A percentile compares a stretch with the other conserved stretches of the same genome.
Evolutionary conservation across 164 flowering plant species (phyloP).

Genomic region (Chimonanthus salicifolius): DNA sequence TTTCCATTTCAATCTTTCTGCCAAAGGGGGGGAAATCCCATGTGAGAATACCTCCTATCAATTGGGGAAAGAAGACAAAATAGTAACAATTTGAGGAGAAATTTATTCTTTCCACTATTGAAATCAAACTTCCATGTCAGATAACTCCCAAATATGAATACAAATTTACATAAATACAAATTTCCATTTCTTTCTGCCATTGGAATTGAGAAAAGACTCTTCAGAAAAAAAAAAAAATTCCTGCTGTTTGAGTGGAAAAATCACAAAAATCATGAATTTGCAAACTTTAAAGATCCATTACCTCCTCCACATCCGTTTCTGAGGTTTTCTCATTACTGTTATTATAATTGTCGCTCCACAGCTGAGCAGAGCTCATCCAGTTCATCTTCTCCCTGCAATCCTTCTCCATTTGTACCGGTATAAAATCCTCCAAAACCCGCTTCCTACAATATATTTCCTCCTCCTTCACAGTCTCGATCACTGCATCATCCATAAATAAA

Average conservation of each 20-base stretch:
- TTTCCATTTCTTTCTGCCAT: background rate
- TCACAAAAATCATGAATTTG: no score
- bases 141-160: no score
- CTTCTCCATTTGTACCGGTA: conserved; percentile 29
- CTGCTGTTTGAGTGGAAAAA: background rate
- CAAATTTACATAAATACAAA: no score
- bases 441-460: conserved; percentile 18
- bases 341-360: conserved; percentile 38
- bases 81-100: no score
- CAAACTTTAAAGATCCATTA: background rate
- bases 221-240: background rate
- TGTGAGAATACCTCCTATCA: no score
- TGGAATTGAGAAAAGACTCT: background rate
- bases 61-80: no score
- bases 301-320: conserved; percentile 9
- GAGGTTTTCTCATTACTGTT: conserved; percentile 5
- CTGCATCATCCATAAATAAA: conserved; percentile 2
- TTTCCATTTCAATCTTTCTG: background rate
- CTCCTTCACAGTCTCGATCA: conserved; percentile 13
- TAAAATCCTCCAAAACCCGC: conserved; percentile 52
- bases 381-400: conserved; percentile 50
- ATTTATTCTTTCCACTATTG: no score
- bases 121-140: no score
- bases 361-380: conserved; percentile 80
- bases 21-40: background rate